Evolutionary conservation across 179 eudicot genomes (phyloP).

Genomic region (Gypsophila paniculata): DNA sequence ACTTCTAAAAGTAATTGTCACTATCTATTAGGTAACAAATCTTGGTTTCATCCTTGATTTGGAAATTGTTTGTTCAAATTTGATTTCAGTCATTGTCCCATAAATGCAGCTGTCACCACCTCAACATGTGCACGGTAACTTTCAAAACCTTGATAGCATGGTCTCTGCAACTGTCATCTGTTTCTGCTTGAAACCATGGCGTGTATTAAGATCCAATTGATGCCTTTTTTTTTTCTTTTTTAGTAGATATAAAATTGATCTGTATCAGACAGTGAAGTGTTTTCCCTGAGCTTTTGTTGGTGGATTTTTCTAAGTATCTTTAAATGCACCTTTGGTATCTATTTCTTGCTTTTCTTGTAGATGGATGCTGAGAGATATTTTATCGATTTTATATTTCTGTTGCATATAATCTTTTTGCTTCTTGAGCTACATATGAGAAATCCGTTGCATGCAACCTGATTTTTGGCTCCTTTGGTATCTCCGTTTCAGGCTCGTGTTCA

Average conservation of each 20-base stretch:
- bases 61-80: too few species aligned
- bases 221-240: background rate
- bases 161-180: background rate
- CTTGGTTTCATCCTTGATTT: too few species aligned
- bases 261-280: too few species aligned
- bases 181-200: background rate
- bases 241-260: background rate
- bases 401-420: background rate
- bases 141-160: too few species aligned
- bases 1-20: too few species aligned
- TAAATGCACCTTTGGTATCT: background rate
- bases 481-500: constrained; percentile 85
- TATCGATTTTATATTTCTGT: background rate
- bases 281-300: too few species aligned
- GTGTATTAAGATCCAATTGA: background rate
- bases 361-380: background rate
- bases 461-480: constrained; percentile 19
- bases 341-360: background rate
- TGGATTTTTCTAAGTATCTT: background rate
- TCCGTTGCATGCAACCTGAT: background rate
- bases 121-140: too few species aligned
- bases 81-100: too few species aligned
- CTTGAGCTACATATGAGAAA: background rate
- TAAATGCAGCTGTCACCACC: too few species aligned
- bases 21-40: too few species aligned